Evolutionary conservation across 176 grass and related monocot species (phyloP).

Genomic region (Aegilops longissima): DNA sequence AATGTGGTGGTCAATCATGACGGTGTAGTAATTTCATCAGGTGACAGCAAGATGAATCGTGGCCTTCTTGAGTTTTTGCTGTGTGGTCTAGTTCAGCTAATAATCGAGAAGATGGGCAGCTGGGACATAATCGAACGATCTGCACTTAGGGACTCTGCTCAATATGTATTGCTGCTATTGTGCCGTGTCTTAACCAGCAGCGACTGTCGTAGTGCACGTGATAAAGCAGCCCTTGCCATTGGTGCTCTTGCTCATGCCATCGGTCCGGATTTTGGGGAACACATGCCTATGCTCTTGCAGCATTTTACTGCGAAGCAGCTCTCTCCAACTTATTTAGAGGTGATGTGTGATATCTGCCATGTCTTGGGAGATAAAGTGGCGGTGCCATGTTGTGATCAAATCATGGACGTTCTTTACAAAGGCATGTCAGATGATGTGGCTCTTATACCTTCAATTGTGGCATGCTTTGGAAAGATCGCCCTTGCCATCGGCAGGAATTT

Average conservation of each 20-base stretch:
- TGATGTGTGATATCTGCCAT: conserved; percentile 74
- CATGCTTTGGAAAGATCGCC: conserved; percentile 80
- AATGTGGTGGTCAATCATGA: conserved; percentile 46
- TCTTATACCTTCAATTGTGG: conserved; percentile 70
- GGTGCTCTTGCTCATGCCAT: conserved; percentile 76
- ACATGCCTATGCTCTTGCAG: conserved; percentile 71
- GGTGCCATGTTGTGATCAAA: conserved; percentile 65
- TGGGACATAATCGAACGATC: neutral
- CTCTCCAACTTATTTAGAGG: conserved; percentile 68
- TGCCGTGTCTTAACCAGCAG: conserved; percentile 57
- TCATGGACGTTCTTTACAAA: conserved; percentile 76
- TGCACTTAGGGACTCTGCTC: conserved; percentile 31
- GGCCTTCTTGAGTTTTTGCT: conserved; percentile 62
- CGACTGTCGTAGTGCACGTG: conserved; percentile 60
- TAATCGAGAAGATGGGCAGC: conserved; percentile 70
- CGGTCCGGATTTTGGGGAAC: conserved; percentile 70
- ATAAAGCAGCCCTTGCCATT: conserved; percentile 84
- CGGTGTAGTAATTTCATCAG: conserved; percentile 54
- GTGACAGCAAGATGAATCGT: conserved; percentile 66
- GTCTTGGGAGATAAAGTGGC: conserved; percentile 67
- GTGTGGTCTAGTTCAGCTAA: conserved; percentile 73
- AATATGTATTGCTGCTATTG: conserved; percentile 76
- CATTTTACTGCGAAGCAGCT: conserved; percentile 78
- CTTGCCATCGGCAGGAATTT: conserved; percentile 80
- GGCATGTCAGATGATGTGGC: conserved; percentile 55